Evolutionary conservation across 2,329 filamentous ascomycete genomes (phyloP).

Genomic region (Pseudonectria buxi): DNA sequence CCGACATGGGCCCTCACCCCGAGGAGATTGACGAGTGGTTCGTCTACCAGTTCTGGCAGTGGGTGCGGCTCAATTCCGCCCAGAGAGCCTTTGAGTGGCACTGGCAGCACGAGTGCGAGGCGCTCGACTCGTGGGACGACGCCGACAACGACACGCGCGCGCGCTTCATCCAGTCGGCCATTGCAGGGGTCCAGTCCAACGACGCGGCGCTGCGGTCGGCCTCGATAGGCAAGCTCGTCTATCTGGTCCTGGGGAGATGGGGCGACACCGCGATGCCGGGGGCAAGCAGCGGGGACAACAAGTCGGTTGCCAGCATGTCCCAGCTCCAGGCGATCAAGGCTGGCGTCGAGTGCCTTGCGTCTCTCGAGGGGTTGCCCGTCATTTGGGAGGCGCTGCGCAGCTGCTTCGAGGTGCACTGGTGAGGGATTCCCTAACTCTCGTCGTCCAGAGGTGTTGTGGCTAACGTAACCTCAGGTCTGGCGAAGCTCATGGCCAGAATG

Average conservation of each 20-base stretch:
- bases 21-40: slow-evolving; percentile 99
- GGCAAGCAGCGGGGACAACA: slow-evolving; percentile 34
- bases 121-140: slow-evolving; percentile 54
- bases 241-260: slow-evolving; percentile 65
- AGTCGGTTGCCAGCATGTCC: slow-evolving; percentile 45
- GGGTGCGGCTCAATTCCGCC: slow-evolving; percentile 67
- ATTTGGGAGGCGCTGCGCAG: slow-evolving; percentile 45
- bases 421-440: slow-evolving; percentile 9
- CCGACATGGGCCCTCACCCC: slow-evolving; percentile 64
- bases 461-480: slow-evolving; percentile 34
- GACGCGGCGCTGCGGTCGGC: slow-evolving; percentile 44
- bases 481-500: slow-evolving; percentile 33
- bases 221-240: slow-evolving; percentile 51
- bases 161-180: slow-evolving; percentile 50
- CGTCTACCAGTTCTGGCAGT: slow-evolving; percentile 80
- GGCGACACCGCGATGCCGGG: slow-evolving; percentile 54
- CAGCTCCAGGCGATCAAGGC: slow-evolving; percentile 55
- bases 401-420: slow-evolving; percentile 49
- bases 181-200: slow-evolving; percentile 37
- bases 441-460: neutral
- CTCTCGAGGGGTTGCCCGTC: slow-evolving; percentile 42
- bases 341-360: slow-evolving; percentile 45
- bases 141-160: slow-evolving; percentile 49
- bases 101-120: slow-evolving; percentile 52
- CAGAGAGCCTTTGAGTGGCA: slow-evolving; percentile 71